Percentiles rank a stretch among this genome's conserved stretches.
Evolutionary conservation across 2,329 filamentous ascomycete species (phyloP).

Genomic region (Onygenales sp.): DNA sequence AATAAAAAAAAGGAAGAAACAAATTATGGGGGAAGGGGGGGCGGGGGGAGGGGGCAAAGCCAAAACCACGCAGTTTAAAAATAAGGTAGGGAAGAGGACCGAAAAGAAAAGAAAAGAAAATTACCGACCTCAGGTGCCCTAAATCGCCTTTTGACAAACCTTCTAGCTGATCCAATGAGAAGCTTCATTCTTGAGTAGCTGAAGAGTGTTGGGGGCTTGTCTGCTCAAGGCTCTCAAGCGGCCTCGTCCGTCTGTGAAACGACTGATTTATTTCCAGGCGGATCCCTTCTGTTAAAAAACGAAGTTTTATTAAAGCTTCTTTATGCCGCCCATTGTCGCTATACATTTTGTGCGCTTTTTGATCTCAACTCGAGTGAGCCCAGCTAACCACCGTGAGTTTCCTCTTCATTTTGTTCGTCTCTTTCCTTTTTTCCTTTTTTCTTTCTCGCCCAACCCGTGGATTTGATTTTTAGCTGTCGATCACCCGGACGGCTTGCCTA

Average conservation of each 20-base stretch:
- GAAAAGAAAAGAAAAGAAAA: neutral
- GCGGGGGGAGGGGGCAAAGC: neutral
- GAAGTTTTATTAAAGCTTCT: constrained; percentile 12
- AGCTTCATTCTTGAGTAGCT: neutral
- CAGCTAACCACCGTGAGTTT: neutral
- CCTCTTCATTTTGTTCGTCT: constrained; percentile 3
- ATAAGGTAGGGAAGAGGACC: neutral
- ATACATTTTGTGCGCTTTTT: constrained; percentile 8
- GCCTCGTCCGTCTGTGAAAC: constrained; percentile 4
- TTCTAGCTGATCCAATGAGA: neutral
- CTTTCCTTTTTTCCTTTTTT: neutral
- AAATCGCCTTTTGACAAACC: neutral
- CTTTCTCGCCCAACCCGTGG: neutral
- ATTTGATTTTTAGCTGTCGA: neutral
- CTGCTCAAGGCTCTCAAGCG: neutral
- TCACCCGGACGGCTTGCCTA: neutral
- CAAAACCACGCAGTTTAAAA: neutral
- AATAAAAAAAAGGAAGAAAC: neutral
- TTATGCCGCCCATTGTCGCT: constrained; percentile 2
- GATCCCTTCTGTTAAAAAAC: constrained; percentile 10
- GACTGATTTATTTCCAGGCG: neutral
- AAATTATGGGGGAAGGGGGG: neutral
- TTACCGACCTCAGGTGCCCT: neutral
- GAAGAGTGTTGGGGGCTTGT: neutral
- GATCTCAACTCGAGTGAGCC: neutral